Evolutionary conservation across 2,329 filamentous ascomycete species (phyloP).

Genomic region (Nothopassalora personata): DNA sequence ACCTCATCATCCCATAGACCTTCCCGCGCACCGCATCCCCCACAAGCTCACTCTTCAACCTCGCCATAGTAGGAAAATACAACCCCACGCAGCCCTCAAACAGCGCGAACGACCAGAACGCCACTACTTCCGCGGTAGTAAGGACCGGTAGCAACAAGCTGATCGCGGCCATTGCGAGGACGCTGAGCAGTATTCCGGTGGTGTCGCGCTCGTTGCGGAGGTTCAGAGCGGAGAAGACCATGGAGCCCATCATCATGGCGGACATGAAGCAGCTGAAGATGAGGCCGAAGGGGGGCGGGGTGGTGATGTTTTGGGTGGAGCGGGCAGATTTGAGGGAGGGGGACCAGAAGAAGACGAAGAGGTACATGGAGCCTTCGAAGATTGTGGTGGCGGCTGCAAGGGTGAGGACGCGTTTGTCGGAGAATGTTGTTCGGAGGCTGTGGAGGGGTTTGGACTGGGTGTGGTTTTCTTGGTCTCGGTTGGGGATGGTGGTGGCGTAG

Average conservation of each 20-base stretch:
- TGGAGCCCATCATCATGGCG: conserved; percentile 54
- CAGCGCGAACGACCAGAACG: conserved; percentile 54
- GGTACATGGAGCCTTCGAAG: conserved; percentile 58
- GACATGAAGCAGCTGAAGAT: conserved; percentile 57
- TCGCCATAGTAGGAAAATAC: conserved; percentile 54
- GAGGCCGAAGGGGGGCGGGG: conserved; percentile 42
- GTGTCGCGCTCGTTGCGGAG: conserved; percentile 13
- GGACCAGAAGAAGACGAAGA: conserved; percentile 61
- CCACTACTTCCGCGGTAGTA: conserved; percentile 39
- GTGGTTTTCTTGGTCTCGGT: conserved; percentile 16
- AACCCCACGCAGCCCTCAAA: conserved; percentile 55
- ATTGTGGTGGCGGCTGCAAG: conserved; percentile 51
- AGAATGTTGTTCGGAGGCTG: conserved; percentile 1
- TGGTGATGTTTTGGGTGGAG: background rate
- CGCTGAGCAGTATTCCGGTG: conserved; percentile 33
- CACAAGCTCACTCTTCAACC: conserved; percentile 51
- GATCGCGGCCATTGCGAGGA: conserved; percentile 39
- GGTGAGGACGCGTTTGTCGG: conserved; percentile 47
- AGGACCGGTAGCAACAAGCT: conserved; percentile 33
- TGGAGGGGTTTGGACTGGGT: conserved; percentile 4
- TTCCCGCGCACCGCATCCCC: conserved; percentile 50
- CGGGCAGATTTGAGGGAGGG: conserved; percentile 42
- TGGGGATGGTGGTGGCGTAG: conserved; percentile 35
- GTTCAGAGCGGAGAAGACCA: conserved; percentile 42
- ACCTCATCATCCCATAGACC: conserved; percentile 53